Base-by-base conservation (phyloP, 345 rosid species). In the Populus pruinosa region DNA sequence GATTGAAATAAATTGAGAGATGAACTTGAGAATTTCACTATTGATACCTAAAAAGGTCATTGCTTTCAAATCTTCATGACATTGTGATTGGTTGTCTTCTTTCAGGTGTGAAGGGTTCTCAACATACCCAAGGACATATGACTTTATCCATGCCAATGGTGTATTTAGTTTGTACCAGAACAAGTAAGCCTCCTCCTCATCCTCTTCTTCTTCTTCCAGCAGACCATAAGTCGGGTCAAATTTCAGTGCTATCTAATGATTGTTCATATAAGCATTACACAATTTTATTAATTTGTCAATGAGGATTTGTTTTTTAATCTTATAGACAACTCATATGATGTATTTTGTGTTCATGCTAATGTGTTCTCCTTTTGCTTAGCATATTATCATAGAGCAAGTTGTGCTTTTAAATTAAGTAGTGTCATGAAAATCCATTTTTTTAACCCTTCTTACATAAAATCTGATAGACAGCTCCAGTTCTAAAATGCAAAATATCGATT, bases 81-180 rank as follows among this genome's bases (percentile, higher is more conserved):
- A 50, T 72, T 76, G 71, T 69, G 50, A 33, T 72, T n/a, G 78
- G 27, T 64, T 70, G 29, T 67, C 25, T 80, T 75, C 62, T 82
- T 78, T 73, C 85, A 96, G 98, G 99, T 93, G 99, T 76, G 99
- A 96, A 89, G 99, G 97, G 23, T 96, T 96, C 87, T 96, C 99
- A 56, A 93, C 98, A 36, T 96, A 96, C 82, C 99, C 99, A 5
- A 96, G 99, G 85, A 91, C 98, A 55, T 93, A 92, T 38, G 99
- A 96, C 76, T 80, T 96, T 66, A 93, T 96, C 77, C 99, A 96
- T 36, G 98, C 99, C 21, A 88, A 50, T 79, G 92, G 94, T 72
- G 73, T 96, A 62, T 92, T 93, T 73, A 88, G 95, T 88, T 73
- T 93, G 90, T 92, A 93, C 80, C 83, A 91, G 76, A 83, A 90